These are phyloP conservation scores for Zymoseptoria brevis DNA, from an alignment of 2,329 filamentous ascomycete species.

Conservation along the genomic window DNA sequence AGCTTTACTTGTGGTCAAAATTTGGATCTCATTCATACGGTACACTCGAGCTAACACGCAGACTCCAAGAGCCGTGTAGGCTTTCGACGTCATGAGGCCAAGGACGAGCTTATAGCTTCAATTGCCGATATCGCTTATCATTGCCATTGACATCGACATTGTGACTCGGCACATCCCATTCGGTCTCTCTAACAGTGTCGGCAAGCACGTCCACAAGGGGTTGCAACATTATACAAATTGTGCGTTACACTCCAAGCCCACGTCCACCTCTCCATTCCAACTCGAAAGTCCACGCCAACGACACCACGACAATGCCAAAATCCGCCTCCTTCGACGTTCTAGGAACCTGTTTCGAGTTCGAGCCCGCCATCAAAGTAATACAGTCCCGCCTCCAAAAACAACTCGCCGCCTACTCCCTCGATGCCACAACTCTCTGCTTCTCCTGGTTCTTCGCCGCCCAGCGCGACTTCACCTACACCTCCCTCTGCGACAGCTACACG, in stretches of 20 bases:
- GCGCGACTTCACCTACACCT: slow-evolving; percentile 26
- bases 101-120: neutral
- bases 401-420: slow-evolving; percentile 11
- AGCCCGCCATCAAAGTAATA: slow-evolving; percentile 19
- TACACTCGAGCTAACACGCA: too few species aligned
- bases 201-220: neutral
- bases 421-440: slow-evolving; percentile 24
- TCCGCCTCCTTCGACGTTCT: slow-evolving; percentile 26
- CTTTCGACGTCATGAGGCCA: neutral
- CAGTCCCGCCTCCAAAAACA: slow-evolving; percentile 14
- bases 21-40: too few species aligned
- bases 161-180: neutral
- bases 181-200: neutral
- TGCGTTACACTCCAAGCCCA: neutral
- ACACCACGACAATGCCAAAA: slow-evolving; percentile 12
- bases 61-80: neutral
- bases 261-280: neutral
- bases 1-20: neutral
- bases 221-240: neutral
- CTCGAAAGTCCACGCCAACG: neutral
- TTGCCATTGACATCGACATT: neutral
- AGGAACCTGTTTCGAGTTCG: slow-evolving; percentile 26
- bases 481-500: slow-evolving; percentile 20
- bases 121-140: neutral
- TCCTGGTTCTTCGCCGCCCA: slow-evolving; percentile 27